Evolutionary conservation across 2,329 filamentous ascomycete genomes (phyloP).

Genomic region (Scedosporium minutisporum): DNA sequence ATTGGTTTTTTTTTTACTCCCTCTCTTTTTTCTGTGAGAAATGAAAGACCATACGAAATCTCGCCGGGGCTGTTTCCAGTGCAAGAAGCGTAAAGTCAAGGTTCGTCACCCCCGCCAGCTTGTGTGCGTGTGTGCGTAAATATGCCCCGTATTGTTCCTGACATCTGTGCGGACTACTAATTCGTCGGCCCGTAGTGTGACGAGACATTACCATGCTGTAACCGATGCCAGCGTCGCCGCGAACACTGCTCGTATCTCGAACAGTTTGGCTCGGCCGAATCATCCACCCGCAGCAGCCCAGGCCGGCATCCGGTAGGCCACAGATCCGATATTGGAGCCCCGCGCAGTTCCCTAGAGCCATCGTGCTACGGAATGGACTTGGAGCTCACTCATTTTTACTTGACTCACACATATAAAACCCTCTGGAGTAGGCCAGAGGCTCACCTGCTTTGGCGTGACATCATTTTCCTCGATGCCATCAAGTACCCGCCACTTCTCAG

Average conservation of each 20-base stretch:
- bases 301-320: not conserved
- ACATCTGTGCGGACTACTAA: not conserved
- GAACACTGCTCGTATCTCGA: constrained; percentile 10
- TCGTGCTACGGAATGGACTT: constrained; percentile 7
- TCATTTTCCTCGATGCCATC: constrained; percentile 11
- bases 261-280: constrained; percentile 4
- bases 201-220: constrained; percentile 11
- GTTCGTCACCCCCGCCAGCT: not conserved
- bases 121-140: not conserved
- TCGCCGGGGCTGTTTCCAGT: constrained; percentile 10
- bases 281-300: not conserved
- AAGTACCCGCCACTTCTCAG: constrained; percentile 8
- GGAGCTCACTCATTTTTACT: constrained; percentile 11
- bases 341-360: not conserved
- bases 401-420: constrained; percentile 10
- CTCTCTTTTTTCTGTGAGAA: too few relatives aligned
- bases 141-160: not conserved
- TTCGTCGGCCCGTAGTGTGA: constrained; percentile 9
- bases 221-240: constrained; percentile 7
- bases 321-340: not conserved
- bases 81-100: constrained; percentile 12
- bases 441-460: constrained; percentile 12
- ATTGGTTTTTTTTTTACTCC: too few relatives aligned
- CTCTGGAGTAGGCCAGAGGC: constrained; percentile 9
- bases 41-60: constrained; percentile 9